Evolutionary conservation across 1,284 basidiomycete genomes (phyloP), one percentile per base, ranked within the genome.

Genomic region (Ceratobasidium sp.): DNA sequence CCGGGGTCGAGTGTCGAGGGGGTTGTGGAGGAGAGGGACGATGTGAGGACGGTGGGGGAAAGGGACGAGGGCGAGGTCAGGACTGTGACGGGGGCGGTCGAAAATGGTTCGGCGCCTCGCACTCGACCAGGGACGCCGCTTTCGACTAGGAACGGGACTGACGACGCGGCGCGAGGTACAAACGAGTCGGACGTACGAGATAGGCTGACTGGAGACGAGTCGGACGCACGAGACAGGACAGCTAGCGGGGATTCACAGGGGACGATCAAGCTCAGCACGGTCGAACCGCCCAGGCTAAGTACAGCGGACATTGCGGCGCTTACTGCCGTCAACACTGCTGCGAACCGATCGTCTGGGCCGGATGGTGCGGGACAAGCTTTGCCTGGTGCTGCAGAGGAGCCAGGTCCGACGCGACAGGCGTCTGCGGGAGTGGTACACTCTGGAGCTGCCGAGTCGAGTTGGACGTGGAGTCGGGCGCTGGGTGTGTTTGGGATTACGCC

Each of bases 211-310:
- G 37, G n/a, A 16, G 19, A 24, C 29, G 58, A 62, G 22, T 27
- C 54, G 9, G 69, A 72, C 9, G n/a, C 22, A 1, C 69, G 69
- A 27, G 69, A 72, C 58, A 34, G 69, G 27, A 72, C 43, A 13
- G 31, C 43, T 8, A 51, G 56, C 24, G 69, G 69, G 16, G 69
- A 72, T 51, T 72, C 69, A 6, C 58, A 72, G 39, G 69, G 46
- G 13, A 62, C 46, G 43, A 62, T 62, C 31, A 72, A 62, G 16
- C 56, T 58, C 9, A 39, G 29, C 43, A 14, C 14, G 43, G 48
- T 16, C 9, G 22, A 22, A 43, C 24, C 61, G 34, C 29, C 34
- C 43, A 39, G 58, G 11, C 51, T 46, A 4, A 53, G 43, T 31
- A 62, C 69, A 27, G 51, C 58, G 24, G 69, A 72, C 37, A 11